Evolutionary conservation across 331 rosid genomes (phyloP).

Genomic region (Acacia concinna): DNA sequence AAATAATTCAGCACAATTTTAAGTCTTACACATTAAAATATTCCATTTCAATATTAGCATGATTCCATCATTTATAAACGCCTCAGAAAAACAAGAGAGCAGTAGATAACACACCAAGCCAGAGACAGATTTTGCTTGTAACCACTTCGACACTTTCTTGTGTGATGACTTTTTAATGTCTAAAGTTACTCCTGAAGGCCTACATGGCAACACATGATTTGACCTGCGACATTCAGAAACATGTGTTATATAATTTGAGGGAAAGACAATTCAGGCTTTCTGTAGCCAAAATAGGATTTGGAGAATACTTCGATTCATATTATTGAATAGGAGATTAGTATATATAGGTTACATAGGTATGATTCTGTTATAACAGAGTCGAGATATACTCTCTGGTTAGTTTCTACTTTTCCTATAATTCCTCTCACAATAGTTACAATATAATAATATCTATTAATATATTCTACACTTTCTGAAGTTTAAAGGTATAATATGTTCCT

Average conservation of each 20-base stretch:
- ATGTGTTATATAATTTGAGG: constrained; percentile 22
- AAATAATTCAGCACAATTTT: neutral
- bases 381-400: no score
- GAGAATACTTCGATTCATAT: no score
- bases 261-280: neutral
- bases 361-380: no score
- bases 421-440: no score
- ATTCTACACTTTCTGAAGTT: no score
- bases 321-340: no score
- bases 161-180: constrained; percentile 90
- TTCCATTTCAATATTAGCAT: constrained; percentile 16
- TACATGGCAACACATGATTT: constrained; percentile 80
- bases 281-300: no score
- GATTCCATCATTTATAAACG: constrained; percentile 1
- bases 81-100: constrained; percentile 12
- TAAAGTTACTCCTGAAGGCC: constrained; percentile 79
- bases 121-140: constrained; percentile 66
- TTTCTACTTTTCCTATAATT: no score
- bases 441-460: no score
- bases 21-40: neutral
- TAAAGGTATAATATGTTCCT: no score
- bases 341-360: no score
- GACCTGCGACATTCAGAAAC: constrained; percentile 56
- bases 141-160: constrained; percentile 94
- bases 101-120: constrained; percentile 63